Percentiles rank a stretch among this genome's conserved stretches.
These are phyloP conservation scores for Pichia nanzhaoensis DNA, from an alignment of 805 yeast genomes.

Conservation along the genomic window DNA sequence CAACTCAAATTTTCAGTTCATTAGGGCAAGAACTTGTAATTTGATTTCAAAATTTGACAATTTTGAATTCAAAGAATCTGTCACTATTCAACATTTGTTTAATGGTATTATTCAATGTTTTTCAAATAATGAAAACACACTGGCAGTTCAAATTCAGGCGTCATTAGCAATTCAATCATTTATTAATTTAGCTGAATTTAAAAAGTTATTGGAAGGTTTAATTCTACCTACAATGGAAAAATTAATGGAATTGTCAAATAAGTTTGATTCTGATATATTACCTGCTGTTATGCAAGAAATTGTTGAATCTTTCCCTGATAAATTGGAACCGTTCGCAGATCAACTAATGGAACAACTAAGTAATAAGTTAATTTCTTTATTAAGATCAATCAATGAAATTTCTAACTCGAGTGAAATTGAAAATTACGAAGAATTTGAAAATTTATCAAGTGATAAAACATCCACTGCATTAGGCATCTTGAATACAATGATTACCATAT, in stretches of 20 bases:
- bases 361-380: constrained; percentile 68
- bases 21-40: constrained; percentile 72
- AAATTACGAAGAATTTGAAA: constrained; percentile 47
- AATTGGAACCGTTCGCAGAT: constrained; percentile 86
- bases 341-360: constrained; percentile 53
- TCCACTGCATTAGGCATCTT: constrained; percentile 83
- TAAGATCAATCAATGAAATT: constrained; percentile 64
- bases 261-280: constrained; percentile 79
- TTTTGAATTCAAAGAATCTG: constrained; percentile 41
- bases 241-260: constrained; percentile 65
- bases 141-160: constrained; percentile 78
- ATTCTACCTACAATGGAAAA: constrained; percentile 80
- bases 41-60: constrained; percentile 58
- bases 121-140: constrained; percentile 39
- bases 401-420: constrained; percentile 25
- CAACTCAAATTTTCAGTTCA: constrained; percentile 50
- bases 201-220: constrained; percentile 57
- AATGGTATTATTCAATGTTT: constrained; percentile 43
- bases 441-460: constrained; percentile 56
- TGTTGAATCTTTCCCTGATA: constrained; percentile 81
- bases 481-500: constrained; percentile 82
- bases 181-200: constrained; percentile 56
- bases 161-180: constrained; percentile 82
- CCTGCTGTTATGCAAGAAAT: constrained; percentile 93
- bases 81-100: constrained; percentile 33